These are phyloP conservation scores for Tetrahymena thermophila DNA, from an alignment of 73 alveolate genomes.

Conservation along the genomic window DNA sequence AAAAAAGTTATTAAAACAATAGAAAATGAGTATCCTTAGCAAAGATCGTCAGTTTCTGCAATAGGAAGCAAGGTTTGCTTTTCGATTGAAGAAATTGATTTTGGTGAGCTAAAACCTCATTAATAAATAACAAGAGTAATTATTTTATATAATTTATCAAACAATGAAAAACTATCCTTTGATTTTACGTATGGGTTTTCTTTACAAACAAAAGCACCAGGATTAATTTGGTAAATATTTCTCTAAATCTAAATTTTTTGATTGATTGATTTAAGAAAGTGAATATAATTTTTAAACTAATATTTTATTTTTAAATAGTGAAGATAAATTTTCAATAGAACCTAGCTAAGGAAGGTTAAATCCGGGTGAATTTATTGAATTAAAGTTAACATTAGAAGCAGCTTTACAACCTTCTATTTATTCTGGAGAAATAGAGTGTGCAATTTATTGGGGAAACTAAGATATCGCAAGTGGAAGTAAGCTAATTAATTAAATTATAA, in stretches of 20 bases:
- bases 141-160: conserved; percentile 80
- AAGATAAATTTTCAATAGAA: conserved; percentile 76
- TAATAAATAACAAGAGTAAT: conserved; percentile 78
- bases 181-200: conserved; percentile 65
- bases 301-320: conserved; percentile 38
- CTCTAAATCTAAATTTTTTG: neutral
- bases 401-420: conserved; percentile 74
- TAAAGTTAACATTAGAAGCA: conserved; percentile 66
- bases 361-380: conserved; percentile 64
- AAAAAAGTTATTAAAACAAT: conserved; percentile 44
- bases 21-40: conserved; percentile 62
- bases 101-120: conserved; percentile 89
- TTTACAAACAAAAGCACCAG: conserved; percentile 56
- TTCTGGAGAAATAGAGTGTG: conserved; percentile 87
- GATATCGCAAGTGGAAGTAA: conserved; percentile 37
- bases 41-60: conserved; percentile 63
- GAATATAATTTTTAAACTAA: neutral
- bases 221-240: conserved; percentile 47
- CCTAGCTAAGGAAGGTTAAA: conserved; percentile 66
- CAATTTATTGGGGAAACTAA: conserved; percentile 68
- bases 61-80: conserved; percentile 87
- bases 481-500: neutral
- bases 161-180: conserved; percentile 72
- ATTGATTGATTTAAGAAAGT: neutral
- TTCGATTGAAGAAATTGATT: conserved; percentile 91